A percentile compares a stretch with the other conserved stretches of the same genome.
These are phyloP conservation scores for Fusarium multiceps DNA, from an alignment of 2,329 filamentous ascomycete species.

Conservation along the genomic window DNA sequence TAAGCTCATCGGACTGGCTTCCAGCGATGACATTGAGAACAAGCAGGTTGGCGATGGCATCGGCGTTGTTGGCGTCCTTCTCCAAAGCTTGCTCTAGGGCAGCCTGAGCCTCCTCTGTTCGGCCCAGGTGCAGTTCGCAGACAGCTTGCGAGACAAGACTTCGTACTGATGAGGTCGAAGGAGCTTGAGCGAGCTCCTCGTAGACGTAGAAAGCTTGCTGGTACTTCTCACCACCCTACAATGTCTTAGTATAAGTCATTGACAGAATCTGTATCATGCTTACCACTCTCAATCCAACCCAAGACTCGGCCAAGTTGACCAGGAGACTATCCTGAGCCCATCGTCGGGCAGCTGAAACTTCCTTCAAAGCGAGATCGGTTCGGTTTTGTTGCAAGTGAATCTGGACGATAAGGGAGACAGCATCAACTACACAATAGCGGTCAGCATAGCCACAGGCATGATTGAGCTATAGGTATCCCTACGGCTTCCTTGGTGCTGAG, in stretches of 20 bases:
- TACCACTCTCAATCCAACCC: conserved; percentile 90
- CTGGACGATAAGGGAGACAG: conserved; percentile 89
- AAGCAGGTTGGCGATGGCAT: conserved; percentile 84
- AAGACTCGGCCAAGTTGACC: conserved; percentile 94
- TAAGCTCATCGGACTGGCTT: conserved; percentile 73
- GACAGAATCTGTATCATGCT: conserved; percentile 11
- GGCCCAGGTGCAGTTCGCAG: conserved; percentile 89
- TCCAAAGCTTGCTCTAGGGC: conserved; percentile 84
- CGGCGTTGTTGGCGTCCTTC: conserved; percentile 76
- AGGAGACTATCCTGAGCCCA: conserved; percentile 96
- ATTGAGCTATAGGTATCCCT: conserved; percentile 52
- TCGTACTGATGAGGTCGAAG: conserved; percentile 79
- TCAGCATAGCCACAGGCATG: conserved; percentile 40
- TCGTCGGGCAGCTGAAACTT: conserved; percentile 84
- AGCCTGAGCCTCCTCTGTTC: conserved; percentile 87
- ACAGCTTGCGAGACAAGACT: conserved; percentile 89
- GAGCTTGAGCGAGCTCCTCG: conserved; percentile 91
- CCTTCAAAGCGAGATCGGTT: conserved; percentile 88
- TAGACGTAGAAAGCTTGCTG: conserved; percentile 98
- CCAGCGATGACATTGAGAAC: conserved; percentile 83
- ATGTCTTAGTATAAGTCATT: conserved; percentile 43
- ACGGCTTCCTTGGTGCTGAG: conserved; percentile 88
- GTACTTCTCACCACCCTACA: conserved; percentile 90
- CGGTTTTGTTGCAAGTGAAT: conserved; percentile 94
- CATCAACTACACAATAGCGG: conserved; percentile 64